These are phyloP conservation scores for Scedosporium minutisporum DNA, from an alignment of 2,329 filamentous ascomycete species.

Conservation along the genomic window DNA sequence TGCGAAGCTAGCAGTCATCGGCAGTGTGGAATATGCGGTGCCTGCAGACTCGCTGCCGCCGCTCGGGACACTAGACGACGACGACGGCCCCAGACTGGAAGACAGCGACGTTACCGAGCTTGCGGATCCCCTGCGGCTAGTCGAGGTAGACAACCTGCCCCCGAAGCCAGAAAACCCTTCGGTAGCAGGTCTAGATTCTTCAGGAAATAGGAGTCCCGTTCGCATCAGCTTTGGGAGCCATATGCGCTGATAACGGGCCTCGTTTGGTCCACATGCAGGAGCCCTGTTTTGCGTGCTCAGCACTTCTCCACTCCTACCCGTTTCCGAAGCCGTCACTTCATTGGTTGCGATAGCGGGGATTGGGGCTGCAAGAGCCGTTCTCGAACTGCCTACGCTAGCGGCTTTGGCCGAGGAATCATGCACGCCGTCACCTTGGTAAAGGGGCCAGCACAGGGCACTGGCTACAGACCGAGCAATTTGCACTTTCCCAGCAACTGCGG, in stretches of 20 bases:
- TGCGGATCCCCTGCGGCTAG: slow-evolving; percentile 15
- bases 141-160: slow-evolving; percentile 11
- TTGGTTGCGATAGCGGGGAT: background rate
- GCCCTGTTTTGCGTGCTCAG: no score
- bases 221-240: slow-evolving; percentile 22
- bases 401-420: slow-evolving; percentile 20
- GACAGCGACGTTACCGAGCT: slow-evolving; percentile 13
- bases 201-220: slow-evolving; percentile 20
- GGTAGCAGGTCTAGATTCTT: slow-evolving; percentile 19
- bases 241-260: slow-evolving; percentile 20
- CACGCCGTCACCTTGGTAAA: slow-evolving; percentile 19
- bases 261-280: slow-evolving; percentile 10
- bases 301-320: background rate
- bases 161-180: slow-evolving; percentile 21
- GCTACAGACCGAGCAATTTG: slow-evolving; percentile 18
- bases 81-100: background rate
- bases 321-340: background rate
- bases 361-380: no score
- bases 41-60: no score
- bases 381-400: slow-evolving; percentile 12
- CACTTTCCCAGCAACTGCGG: slow-evolving; percentile 17
- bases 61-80: background rate
- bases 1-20: no score
- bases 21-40: no score
- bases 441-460: slow-evolving; percentile 15